A percentile compares a stretch with the other conserved stretches of the same genome.
phyloP scores from a whole-genome alignment of 1,139 yeast species.

The Candida sp. region DNA sequence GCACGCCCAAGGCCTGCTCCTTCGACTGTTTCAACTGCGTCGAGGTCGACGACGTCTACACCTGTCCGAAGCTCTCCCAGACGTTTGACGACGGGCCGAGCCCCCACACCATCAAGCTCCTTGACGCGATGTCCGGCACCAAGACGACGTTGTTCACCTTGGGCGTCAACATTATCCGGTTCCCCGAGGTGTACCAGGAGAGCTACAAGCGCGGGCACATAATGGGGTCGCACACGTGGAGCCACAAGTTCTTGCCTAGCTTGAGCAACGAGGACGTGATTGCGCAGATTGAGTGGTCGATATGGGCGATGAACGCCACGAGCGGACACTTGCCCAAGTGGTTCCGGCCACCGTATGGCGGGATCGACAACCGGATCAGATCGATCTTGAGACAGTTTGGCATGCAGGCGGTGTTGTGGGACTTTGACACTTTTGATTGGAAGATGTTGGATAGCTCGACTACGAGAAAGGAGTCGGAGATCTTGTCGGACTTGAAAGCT shows the following conservation, averaged over 20 bases:
- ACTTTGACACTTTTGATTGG: constrained; percentile 94
- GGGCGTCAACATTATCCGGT: constrained; percentile 78
- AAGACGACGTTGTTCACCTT: constrained; percentile 83
- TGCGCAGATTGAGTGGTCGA: constrained; percentile 93
- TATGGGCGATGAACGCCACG: constrained; percentile 99
- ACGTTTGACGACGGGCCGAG: constrained; percentile 98
- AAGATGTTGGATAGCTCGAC: constrained; percentile 49
- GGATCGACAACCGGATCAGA: constrained; percentile 85
- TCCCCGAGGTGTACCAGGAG: constrained; percentile 71
- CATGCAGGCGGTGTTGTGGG: constrained; percentile 90
- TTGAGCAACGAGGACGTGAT: constrained; percentile 78
- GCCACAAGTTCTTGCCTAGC: constrained; percentile 83
- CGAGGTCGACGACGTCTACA: constrained; percentile 74
- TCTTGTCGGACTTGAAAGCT: constrained; percentile 54
- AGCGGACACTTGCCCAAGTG: constrained; percentile 88
- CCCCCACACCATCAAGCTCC: constrained; percentile 62
- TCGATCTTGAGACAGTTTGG: constrained; percentile 85
- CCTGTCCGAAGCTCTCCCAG: constrained; percentile 79
- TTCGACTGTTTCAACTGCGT: constrained; percentile 88
- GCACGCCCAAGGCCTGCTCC: constrained; percentile 59
- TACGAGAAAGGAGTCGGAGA: constrained; percentile 49
- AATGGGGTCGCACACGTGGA: constrained; percentile 92
- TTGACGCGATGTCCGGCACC: constrained; percentile 47
- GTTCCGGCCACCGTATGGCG: constrained; percentile 98
- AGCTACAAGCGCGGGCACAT: constrained; percentile 71